A percentile compares a stretch with the other conserved stretches of the same genome.
Evolutionary conservation across 2,329 filamentous ascomycete species (phyloP).

Genomic region (Diaporthe sp.): DNA sequence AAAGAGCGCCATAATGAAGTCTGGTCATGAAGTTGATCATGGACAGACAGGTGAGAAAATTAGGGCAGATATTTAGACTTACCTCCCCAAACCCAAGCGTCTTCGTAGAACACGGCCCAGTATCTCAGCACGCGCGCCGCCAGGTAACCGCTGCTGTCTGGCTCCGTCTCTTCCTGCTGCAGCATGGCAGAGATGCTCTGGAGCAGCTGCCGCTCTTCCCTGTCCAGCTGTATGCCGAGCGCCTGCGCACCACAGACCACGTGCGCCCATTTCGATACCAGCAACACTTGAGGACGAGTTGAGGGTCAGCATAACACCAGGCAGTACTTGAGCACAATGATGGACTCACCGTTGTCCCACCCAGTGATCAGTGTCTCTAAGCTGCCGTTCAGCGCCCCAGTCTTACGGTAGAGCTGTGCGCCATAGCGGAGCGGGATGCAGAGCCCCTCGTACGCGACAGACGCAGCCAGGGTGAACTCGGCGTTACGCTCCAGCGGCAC

Average conservation of each 20-base stretch:
- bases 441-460: background rate
- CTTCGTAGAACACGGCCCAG: conserved; percentile 3
- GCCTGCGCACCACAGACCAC: background rate
- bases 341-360: conserved; percentile 1
- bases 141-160: background rate
- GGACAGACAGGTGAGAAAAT: fast-evolving
- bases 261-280: background rate
- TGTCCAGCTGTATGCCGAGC: background rate
- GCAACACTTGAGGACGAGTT: background rate
- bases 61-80: background rate
- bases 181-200: background rate
- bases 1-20: no score
- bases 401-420: background rate
- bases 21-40: background rate
- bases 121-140: background rate
- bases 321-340: no score
- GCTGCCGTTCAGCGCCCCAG: background rate
- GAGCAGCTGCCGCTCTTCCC: background rate
- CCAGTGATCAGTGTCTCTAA: background rate
- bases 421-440: background rate
- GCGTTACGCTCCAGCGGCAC: background rate
- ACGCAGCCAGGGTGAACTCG: background rate
- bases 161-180: background rate
- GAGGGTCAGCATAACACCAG: background rate
- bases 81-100: conserved; percentile 16